A percentile compares a stretch with the other conserved stretches of the same genome.
Conservation (phyloP, 2,329 filamentous ascomycete species). For the Hypoxylon sp. region DNA sequence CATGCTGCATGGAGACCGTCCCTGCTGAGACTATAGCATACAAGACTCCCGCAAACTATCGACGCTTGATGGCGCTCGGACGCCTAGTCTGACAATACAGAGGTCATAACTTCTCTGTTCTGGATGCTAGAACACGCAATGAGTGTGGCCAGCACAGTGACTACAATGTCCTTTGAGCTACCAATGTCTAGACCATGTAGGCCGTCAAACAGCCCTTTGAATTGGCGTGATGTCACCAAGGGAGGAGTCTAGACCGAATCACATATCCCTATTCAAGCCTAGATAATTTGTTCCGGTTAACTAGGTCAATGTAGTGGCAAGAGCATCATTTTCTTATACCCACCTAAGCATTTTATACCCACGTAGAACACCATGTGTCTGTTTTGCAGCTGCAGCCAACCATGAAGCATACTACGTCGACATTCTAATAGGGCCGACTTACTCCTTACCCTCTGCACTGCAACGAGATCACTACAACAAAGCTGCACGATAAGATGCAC, state of each 20-base stretch:
- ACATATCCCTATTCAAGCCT: not conserved
- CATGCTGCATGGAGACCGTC: too few species aligned
- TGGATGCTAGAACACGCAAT: too few species aligned
- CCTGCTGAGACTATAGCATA: not conserved
- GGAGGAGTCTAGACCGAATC: not conserved
- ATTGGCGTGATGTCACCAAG: not conserved
- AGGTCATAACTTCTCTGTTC: too few species aligned
- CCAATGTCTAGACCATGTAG: not conserved
- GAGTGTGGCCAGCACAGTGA: too few species aligned
- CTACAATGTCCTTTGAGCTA: too few species aligned
- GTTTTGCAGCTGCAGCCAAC: not conserved
- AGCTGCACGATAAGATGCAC: not conserved
- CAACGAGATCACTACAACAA: constrained; percentile 6
- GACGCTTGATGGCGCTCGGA: not conserved
- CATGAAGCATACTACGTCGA: constrained; percentile 10
- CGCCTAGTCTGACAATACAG: too few species aligned
- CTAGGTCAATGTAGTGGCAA: too few species aligned
- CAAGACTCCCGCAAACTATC: not conserved
- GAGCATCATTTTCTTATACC: too few species aligned
- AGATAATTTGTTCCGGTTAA: not conserved
- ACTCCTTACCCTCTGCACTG: constrained; percentile 8
- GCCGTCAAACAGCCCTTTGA: not conserved
- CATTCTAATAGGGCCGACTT: constrained; percentile 20
- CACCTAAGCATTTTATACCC: not conserved
- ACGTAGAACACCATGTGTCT: not conserved